Evolutionary conservation across 2,329 filamentous ascomycete species (phyloP), one percentile per base, ranked within the genome.

Genomic region (Aspergillus sp.): DNA sequence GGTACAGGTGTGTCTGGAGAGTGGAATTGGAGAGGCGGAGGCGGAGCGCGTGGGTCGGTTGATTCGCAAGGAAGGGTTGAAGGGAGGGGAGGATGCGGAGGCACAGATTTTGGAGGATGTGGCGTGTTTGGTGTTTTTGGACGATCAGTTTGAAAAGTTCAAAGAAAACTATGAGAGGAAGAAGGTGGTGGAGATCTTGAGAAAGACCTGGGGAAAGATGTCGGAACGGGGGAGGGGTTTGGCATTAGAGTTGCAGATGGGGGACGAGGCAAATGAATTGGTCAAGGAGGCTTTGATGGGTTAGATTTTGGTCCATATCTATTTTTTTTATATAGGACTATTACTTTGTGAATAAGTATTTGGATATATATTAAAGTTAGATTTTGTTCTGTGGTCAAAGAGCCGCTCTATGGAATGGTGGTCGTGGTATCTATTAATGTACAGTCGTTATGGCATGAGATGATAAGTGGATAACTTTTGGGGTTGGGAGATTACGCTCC

Each of bases 91-190:
- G 54, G 70, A 77, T 51, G 70, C 68, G 23, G 80, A 82, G 60
- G 87, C 88, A 57, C 90, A 94, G 80, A 82, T 86, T 6, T 81
- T 96, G 63, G 92, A 96, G 79, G 92, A 96, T 77, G 90, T 92
- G 49, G 92, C 92, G 3, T 96, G 91, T 72, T 78, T 96, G 58
- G 91, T 96, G 27, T 96, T 96, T 73, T 77, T 96, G 65, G 91
- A 95, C 72, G 91, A 94, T 72, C 90, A 95, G 72, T 90, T 96
- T 64, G 91, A 93, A 69, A 85, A 84, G 54, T 96, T 95, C 76
- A 89, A 91, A 80, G 82, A 83, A 71, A 83, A 85, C 27, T 83
- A 68, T 57, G 71, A 88, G 57, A 89, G 94, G 77, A 88, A 87
- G 54, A 96, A 95, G 82, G 86, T 92, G 61, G 73, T 94, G 19